Base-by-base conservation (phyloP, 495 filamentous ascomycete genomes). In the Aspergillus coremiiformis region DNA sequence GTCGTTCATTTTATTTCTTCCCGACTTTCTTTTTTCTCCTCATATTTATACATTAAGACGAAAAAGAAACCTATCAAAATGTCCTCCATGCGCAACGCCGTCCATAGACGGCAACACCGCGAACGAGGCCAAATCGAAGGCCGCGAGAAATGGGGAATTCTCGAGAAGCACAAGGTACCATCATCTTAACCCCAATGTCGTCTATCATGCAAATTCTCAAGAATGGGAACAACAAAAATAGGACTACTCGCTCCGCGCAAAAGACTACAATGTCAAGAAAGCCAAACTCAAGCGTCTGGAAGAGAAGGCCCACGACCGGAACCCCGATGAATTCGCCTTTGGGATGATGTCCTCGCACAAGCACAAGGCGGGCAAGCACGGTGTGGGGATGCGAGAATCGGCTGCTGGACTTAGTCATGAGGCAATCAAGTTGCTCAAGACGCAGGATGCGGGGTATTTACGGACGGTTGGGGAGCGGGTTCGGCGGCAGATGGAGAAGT, bases 291-390 rank as follows among this genome's bases (percentile, higher is more conserved):
- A 86, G 64, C 77, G 80, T 2, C 82, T 98, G 15, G 78, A 83
- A 56, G 77, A 84, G 53, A 96, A 95, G 70, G 92, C 85, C 20
- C 76, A 80, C 50, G 83, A 93, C 37, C 84, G 89, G 55, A 97
- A 98, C 67, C 89, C 91, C 35, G 93, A 98, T 81, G 90, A 96
- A 69, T 98, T 97, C 75, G 84, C 87, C 70, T 96, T 89, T 63
- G 86, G 84, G 21, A 98, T 98, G 93, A 79, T 94, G 67, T 76
- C 72, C 30, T 65, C 63, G 3, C 71, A 70, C 54, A 63, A 57
- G 24, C 72, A 67, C 57, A 73, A 62, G 21, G 78, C 83, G 48
- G 81, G 84, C 24, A 79, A 80, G 50, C 82, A 85, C 55, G 76
- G 83, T 15, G 65, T 80, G 1, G 75, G 77, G 22, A 64, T 63